A percentile compares a stretch with the other conserved stretches of the same genome.
phyloP scores from a whole-genome alignment of 805 yeast genomes.

The Monosporozyma solicola region DNA sequence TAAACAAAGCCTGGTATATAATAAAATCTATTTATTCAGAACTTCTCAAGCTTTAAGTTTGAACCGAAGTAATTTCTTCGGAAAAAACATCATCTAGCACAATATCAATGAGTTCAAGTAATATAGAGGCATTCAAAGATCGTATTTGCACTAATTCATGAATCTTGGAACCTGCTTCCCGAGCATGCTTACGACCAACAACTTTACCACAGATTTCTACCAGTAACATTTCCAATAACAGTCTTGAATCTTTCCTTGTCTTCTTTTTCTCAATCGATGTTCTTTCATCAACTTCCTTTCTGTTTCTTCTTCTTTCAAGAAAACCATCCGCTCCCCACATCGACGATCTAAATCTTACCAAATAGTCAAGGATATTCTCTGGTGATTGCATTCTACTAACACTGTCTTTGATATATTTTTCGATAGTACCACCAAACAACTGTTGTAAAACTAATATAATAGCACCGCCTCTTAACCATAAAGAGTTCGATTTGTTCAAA shows the following conservation, averaged over 20 bases:
- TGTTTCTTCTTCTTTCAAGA: conserved; percentile 33
- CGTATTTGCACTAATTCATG: conserved; percentile 70
- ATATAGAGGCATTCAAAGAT: conserved; percentile 53
- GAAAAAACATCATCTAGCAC: conserved; percentile 33
- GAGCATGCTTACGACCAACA: conserved; percentile 61
- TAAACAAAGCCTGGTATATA: neutral
- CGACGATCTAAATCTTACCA: conserved; percentile 25
- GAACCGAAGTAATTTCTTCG: neutral
- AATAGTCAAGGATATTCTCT: conserved; percentile 36
- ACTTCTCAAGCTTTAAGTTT: neutral
- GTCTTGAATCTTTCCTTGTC: conserved; percentile 49
- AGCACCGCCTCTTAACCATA: conserved; percentile 81
- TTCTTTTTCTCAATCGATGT: conserved; percentile 42
- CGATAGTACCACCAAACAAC: conserved; percentile 79
- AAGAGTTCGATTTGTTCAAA: conserved; percentile 47
- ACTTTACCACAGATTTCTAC: conserved; percentile 60
- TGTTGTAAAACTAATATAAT: conserved; percentile 75
- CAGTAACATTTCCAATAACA: conserved; percentile 48
- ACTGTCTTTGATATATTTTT: conserved; percentile 46
- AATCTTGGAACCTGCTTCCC: conserved; percentile 49
- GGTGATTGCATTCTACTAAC: conserved; percentile 23
- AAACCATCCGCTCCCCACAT: conserved; percentile 50
- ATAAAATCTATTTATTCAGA: neutral
- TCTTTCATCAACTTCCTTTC: conserved; percentile 27
- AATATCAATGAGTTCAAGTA: conserved; percentile 51